A percentile compares a stretch with the other conserved stretches of the same genome.
Evolutionary conservation across 2,329 filamentous ascomycete species (phyloP).

Genomic region (Penicillium brevicompactum): DNA sequence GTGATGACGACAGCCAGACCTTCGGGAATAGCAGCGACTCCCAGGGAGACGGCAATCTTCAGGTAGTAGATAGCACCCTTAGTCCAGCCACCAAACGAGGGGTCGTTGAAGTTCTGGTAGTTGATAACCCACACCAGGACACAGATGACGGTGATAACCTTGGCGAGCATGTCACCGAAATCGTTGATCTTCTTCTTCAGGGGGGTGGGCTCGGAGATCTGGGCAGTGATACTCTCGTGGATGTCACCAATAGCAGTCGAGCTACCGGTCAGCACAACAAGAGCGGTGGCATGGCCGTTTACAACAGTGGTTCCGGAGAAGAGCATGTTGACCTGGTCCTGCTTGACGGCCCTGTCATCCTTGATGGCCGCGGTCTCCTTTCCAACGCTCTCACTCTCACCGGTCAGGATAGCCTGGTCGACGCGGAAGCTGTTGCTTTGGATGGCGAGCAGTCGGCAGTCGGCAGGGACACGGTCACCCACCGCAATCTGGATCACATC

Average conservation of each 20-base stretch:
- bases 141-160: conserved; percentile 97
- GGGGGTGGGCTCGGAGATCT: conserved; percentile 96
- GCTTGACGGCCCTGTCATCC: conserved; percentile 86
- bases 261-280: conserved; percentile 86
- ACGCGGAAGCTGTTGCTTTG: conserved; percentile 97
- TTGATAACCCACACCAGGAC: conserved; percentile 98
- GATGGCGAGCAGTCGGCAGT: conserved; percentile 85
- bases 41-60: conserved; percentile 97
- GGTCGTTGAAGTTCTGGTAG: conserved; percentile 94
- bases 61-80: conserved; percentile 99
- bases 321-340: conserved; percentile 96
- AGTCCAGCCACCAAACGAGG: conserved; percentile 86
- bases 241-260: conserved; percentile 97
- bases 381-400: conserved; percentile 94
- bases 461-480: conserved; percentile 90
- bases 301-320: conserved; percentile 98
- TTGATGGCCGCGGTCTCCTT: conserved; percentile 73
- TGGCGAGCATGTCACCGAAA: conserved; percentile 92
- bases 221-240: conserved; percentile 95
- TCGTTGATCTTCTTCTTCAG: conserved; percentile 99
- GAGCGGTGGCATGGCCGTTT: conserved; percentile 84
- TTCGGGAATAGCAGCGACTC: conserved; percentile 96
- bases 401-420: conserved; percentile 95
- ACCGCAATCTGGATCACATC: conserved; percentile 87
- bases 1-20: conserved; percentile 97